Evolutionary conservation across 2,329 filamentous ascomycete genomes (phyloP).

Genomic region (Fusarium nanum): DNA sequence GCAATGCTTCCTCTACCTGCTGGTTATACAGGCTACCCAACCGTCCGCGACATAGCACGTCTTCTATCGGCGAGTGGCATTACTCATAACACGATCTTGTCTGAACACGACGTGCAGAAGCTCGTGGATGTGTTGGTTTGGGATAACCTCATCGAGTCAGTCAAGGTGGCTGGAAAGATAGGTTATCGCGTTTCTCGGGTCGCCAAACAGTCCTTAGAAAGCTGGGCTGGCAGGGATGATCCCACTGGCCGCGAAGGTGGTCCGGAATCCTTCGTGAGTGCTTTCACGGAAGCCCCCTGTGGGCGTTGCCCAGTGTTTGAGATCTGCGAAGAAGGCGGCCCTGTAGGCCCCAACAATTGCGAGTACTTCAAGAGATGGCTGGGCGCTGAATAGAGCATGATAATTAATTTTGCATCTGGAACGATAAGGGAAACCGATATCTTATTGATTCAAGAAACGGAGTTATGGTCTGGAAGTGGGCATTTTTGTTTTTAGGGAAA

Average conservation of each 20-base stretch:
- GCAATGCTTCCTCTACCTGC: conserved; percentile 67
- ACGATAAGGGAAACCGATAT: conserved; percentile 1
- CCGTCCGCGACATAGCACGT: conserved; percentile 79
- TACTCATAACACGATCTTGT: conserved; percentile 76
- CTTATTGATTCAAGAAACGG: conserved; percentile 29
- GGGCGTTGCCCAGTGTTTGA: conserved; percentile 93
- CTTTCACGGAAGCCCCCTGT: conserved; percentile 89
- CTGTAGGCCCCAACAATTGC: conserved; percentile 89
- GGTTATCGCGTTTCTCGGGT: conserved; percentile 66
- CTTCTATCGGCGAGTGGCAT: conserved; percentile 76
- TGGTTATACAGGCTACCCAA: conserved; percentile 83
- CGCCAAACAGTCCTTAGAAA: conserved; percentile 57
- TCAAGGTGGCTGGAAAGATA: conserved; percentile 61
- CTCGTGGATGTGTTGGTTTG: conserved; percentile 89
- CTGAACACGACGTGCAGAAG: conserved; percentile 82
- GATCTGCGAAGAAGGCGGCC: conserved; percentile 89
- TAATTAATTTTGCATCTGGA: conserved; percentile 16
- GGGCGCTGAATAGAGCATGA: conserved; percentile 54
- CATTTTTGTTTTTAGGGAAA: conserved; percentile 32
- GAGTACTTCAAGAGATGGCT: conserved; percentile 93
- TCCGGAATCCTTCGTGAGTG: conserved; percentile 68
- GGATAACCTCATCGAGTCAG: conserved; percentile 83
- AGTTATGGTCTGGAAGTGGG: conserved; percentile 39
- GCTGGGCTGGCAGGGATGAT: conserved; percentile 56
- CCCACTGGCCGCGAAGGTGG: conserved; percentile 53